Evolutionary conservation across 192 early-diverging fungal genomes (phyloP).

Genomic region (Chytriomyces hyalinus): DNA sequence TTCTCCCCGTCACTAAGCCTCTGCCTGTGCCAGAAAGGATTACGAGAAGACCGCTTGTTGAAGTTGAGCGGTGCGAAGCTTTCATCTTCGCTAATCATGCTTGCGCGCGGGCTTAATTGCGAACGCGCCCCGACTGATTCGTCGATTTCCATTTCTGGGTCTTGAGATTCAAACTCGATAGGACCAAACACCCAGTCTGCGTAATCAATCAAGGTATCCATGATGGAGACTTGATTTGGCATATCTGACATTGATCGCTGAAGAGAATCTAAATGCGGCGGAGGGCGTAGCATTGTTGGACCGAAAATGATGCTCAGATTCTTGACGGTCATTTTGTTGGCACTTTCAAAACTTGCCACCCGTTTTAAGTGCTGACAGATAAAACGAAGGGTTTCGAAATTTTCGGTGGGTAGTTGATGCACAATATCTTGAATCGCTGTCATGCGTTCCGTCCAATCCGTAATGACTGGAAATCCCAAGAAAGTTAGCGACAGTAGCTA

Average conservation of each 20-base stretch:
- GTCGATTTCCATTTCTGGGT: background rate
- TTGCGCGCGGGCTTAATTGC: background rate
- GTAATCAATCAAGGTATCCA: constrained; percentile 60
- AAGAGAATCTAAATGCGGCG: constrained; percentile 42
- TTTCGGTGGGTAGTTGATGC: constrained; percentile 49
- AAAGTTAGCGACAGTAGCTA: constrained; percentile 3
- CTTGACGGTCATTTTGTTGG: constrained; percentile 90
- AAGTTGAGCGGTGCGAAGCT: constrained; percentile 15
- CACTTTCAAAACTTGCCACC: constrained; percentile 60
- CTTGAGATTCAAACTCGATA: constrained; percentile 62
- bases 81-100: constrained; percentile 25
- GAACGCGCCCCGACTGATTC: constrained; percentile 12
- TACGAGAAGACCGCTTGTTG: constrained; percentile 4
- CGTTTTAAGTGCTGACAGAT: constrained; percentile 59
- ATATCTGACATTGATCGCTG: constrained; percentile 47
- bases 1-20: constrained; percentile 8
- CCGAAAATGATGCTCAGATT: constrained; percentile 96
- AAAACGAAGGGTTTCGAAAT: constrained; percentile 56
- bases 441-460: constrained; percentile 56
- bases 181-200: constrained; percentile 64
- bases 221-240: constrained; percentile 45
- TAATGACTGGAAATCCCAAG: constrained; percentile 41
- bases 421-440: constrained; percentile 62
- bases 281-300: constrained; percentile 70
- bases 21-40: background rate